A percentile compares a stretch with the other conserved stretches of the same genome.
Conservation (phyloP, 495 filamentous ascomycete genomes). For the Tuber magnatum region DNA sequence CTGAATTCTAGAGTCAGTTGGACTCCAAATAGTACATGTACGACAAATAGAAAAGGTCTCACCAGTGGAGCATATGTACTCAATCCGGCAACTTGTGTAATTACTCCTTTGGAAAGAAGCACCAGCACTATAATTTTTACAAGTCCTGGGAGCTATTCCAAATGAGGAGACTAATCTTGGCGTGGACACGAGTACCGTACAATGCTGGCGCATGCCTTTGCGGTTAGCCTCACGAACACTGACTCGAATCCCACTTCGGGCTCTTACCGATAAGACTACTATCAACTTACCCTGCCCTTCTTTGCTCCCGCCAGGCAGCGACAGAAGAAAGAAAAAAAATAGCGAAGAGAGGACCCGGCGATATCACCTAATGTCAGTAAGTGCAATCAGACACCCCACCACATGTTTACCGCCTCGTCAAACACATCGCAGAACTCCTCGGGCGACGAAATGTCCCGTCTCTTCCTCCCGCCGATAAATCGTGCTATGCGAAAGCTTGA, state of each 20-base stretch:
- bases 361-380: not conserved
- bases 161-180: no score
- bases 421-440: not conserved
- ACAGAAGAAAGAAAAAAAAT: not conserved
- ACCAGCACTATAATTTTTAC: no score
- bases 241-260: not conserved
- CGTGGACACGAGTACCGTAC: no score
- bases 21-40: no score
- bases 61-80: no score
- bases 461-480: conserved; percentile 72
- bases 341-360: not conserved
- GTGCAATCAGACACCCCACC: not conserved
- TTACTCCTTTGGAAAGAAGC: no score
- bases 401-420: not conserved
- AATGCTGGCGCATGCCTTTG: no score
- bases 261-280: not conserved
- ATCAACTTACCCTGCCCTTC: not conserved
- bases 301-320: not conserved
- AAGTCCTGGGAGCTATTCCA: no score
- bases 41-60: no score
- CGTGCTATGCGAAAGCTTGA: conserved; percentile 73
- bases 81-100: no score
- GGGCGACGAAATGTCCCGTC: conserved; percentile 42
- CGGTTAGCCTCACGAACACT: not conserved
- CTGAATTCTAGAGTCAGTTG: no score